A percentile compares a stretch with the other conserved stretches of the same genome.
These are phyloP conservation scores for Penicillium bialowiezense DNA, from an alignment of 495 filamentous ascomycete species.

Conservation along the genomic window DNA sequence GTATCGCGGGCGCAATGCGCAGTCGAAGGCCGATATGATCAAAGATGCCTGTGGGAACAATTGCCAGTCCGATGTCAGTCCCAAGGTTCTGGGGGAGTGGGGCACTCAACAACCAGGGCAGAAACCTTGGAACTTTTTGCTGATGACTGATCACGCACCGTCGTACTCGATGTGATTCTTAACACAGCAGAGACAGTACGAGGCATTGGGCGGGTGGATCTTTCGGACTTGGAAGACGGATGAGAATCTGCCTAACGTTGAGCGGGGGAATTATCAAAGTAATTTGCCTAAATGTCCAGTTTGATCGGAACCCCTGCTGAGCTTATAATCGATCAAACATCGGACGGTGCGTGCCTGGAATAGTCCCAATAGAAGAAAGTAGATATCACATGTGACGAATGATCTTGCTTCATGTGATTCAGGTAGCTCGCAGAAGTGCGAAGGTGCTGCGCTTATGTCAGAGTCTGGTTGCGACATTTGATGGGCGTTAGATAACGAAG, in stretches of 20 bases:
- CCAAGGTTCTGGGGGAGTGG: constrained; percentile 7
- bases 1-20: no score
- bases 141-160: neutral
- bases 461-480: no score
- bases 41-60: neutral
- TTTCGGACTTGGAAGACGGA: constrained; percentile 10
- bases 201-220: constrained; percentile 1
- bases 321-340: no score
- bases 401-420: no score
- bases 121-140: neutral
- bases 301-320: no score
- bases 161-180: no score
- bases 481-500: no score
- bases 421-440: no score
- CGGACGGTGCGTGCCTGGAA: no score
- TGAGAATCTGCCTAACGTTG: constrained; percentile 1
- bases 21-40: neutral
- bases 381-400: no score
- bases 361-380: no score
- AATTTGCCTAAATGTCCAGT: neutral
- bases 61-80: neutral
- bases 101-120: constrained; percentile 2
- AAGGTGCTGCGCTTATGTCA: no score
- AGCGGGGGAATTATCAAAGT: constrained; percentile 9
- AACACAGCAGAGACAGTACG: neutral